A percentile compares a stretch with the other conserved stretches of the same genome.
phyloP scores from a whole-genome alignment of 495 filamentous ascomycete genomes.

The Daldinia vernicosa region DNA sequence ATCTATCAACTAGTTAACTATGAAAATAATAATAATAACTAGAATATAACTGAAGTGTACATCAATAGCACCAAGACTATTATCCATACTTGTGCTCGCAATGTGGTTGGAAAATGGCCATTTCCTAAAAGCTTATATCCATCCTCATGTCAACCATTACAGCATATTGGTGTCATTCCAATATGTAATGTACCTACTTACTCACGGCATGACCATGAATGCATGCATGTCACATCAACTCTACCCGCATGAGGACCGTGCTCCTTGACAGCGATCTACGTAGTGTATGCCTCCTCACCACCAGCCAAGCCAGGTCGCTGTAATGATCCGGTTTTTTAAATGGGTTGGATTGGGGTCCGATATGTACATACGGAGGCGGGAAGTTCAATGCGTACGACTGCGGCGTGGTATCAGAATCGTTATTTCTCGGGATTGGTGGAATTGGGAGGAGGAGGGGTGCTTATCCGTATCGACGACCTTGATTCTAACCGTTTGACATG shows the following conservation, averaged over 20 bases:
- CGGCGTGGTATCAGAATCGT: slow-evolving; percentile 26
- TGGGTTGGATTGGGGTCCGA: slow-evolving; percentile 31
- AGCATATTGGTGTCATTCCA: slow-evolving; percentile 1
- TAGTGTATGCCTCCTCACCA: slow-evolving; percentile 19
- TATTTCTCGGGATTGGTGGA: slow-evolving; percentile 28
- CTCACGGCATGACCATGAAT: slow-evolving; percentile 35
- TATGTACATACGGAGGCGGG: slow-evolving; percentile 19
- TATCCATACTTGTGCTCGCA: slow-evolving; percentile 2
- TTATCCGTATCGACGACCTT: slow-evolving; percentile 25
- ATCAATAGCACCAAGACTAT: slow-evolving; percentile 1
- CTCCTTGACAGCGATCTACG: slow-evolving; percentile 33
- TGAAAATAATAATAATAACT: not conserved
- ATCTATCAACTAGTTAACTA: not conserved
- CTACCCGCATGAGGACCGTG: slow-evolving; percentile 38
- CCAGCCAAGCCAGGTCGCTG: slow-evolving; percentile 21
- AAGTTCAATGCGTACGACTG: slow-evolving; percentile 33
- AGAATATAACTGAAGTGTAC: slow-evolving; percentile 3
- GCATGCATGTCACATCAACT: slow-evolving; percentile 42
- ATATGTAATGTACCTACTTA: slow-evolving; percentile 25
- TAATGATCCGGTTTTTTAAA: slow-evolving; percentile 13
- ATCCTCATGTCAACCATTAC: slow-evolving; percentile 16
- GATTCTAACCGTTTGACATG: slow-evolving; percentile 6
- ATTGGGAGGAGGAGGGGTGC: slow-evolving; percentile 27
- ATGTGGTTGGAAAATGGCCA: slow-evolving; percentile 9
- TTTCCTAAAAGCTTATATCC: slow-evolving; percentile 26